Base-by-base conservation (phyloP, 2,329 filamentous ascomycete species). In the Colletotrichum incanum region DNA sequence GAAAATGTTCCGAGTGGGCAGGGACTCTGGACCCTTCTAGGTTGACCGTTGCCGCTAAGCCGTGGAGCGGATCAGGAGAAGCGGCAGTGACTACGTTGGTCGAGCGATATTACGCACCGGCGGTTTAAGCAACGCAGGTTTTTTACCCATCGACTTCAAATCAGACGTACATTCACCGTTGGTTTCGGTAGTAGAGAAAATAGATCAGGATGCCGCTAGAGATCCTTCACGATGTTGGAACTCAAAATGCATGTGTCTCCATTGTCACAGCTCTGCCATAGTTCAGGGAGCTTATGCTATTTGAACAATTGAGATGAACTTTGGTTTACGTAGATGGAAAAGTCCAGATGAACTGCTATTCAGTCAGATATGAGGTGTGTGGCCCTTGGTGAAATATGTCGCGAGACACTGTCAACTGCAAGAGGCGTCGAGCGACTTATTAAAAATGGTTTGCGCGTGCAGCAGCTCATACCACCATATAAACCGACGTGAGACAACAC, bases 1-100 rank as follows among this genome's bases (percentile, higher is more conserved):
- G 45, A 20, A 12, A 37, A 55, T 34, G 49, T 34, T 49, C 59
- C 47, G 20, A 41, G 39, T 56, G 64, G 54, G 39, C 26, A 54
- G 20, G 8, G 28, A 18, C 11, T 20, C 43, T 34, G 20, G 14
- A 16, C 37, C 7, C 59, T 7, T 41, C 31, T 28, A 26, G 31
- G 26, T 39, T 26, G 34, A 31, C 54, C 34, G 23, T 55, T 67
- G 34, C 64, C 28, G 31, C 52, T 31, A 37, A 26, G 23, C 34
- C 18, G 9, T 20, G 23, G 12, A 20, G 23, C 16, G 18, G 5
- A 9, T 41, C 47, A 8, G 47, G 31, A 31, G 20, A 28, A 20
- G n/a, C 47, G 60, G 47, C 34, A 52, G 26, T 47, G 56, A 16
- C 34, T 63, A 28, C 45, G 12, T 16, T 9, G 12, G 8, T 18